Base-by-base conservation (phyloP, 441 rosid genomes). In the Macaranga tanarius region DNA sequence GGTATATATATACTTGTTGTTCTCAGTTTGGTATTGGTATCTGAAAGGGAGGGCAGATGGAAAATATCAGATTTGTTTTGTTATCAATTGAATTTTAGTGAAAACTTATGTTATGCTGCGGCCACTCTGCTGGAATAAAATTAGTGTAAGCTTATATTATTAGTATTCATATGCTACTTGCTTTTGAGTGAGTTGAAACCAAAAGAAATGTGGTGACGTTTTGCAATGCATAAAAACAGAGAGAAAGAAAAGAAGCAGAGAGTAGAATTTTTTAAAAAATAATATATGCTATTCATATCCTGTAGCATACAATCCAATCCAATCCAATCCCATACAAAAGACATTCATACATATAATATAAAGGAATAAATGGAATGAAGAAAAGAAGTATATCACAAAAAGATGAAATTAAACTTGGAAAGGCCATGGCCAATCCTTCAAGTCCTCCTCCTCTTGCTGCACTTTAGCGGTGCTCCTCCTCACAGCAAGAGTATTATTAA, bases 361-460 rank as follows among this genome's bases (percentile, higher is more conserved):
- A 42, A 38, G 2, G 34, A n/a, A 31, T 1, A 19, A 31, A 52
- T 48, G 16, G 7, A 54, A 34, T 11, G 31, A 13, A 28, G 8
- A 12, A 16, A 4, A 15, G 25, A 10, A 66, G 0, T 0, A 26
- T 4, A 12, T 23, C 25, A 67, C 26, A 10, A 10, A 63, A 23
- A 10, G 2, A 1, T 5, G 22, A 2, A 25, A 20, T 77, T 77
- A 88, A 56, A 92, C 88, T 83, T 92, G 99, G 80, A 90, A 88
- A 44, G 92, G 97, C 85, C 91, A 89, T 19, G 97, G 97, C 92
- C 93, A 92, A 70, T 90, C 92, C 70, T 87, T 88, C 81, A 90
- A 75, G 62, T 82, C 89, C 74, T 87, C 89, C 74, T 87, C 91
- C 5, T 86, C 92, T 40, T 86, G 88, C 76, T 87, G 87, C 55